These are phyloP conservation scores for Extremus antarcticus DNA, from an alignment of 495 filamentous ascomycete genomes.

Conservation along the genomic window DNA sequence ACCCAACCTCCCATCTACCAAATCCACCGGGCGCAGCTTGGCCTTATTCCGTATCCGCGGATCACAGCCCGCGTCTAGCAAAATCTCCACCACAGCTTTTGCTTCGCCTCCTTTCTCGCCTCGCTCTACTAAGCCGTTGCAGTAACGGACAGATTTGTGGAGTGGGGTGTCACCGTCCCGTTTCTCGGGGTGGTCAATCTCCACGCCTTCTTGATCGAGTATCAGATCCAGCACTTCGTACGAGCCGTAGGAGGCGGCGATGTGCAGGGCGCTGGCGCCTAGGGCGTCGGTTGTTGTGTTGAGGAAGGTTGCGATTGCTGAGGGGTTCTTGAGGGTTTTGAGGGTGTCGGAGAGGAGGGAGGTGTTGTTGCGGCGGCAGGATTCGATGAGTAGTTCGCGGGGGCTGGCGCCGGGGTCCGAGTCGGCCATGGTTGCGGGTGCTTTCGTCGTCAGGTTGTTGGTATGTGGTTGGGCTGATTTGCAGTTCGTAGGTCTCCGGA, in stretches of 20 bases:
- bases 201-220: constrained; percentile 87
- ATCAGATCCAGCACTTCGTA: constrained; percentile 87
- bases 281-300: constrained; percentile 75
- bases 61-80: constrained; percentile 86
- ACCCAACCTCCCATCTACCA: constrained; percentile 62
- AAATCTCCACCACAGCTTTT: constrained; percentile 65
- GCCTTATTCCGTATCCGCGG: constrained; percentile 63
- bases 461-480: background rate
- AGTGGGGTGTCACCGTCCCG: constrained; percentile 81
- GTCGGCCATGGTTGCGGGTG: constrained; percentile 13
- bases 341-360: constrained; percentile 62
- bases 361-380: constrained; percentile 83
- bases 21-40: constrained; percentile 53
- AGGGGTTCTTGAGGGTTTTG: constrained; percentile 22
- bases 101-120: constrained; percentile 51
- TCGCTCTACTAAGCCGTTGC: constrained; percentile 40
- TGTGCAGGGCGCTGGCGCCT: constrained; percentile 78
- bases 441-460: background rate
- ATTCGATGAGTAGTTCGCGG: constrained; percentile 79
- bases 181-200: constrained; percentile 80
- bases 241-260: constrained; percentile 75
- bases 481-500: background rate
- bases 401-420: constrained; percentile 65
- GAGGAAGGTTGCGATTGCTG: constrained; percentile 56
- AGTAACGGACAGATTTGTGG: constrained; percentile 75